Evolutionary conservation across 176 grass and related monocot genomes (phyloP).

Genomic region (Oryza coarctata): DNA sequence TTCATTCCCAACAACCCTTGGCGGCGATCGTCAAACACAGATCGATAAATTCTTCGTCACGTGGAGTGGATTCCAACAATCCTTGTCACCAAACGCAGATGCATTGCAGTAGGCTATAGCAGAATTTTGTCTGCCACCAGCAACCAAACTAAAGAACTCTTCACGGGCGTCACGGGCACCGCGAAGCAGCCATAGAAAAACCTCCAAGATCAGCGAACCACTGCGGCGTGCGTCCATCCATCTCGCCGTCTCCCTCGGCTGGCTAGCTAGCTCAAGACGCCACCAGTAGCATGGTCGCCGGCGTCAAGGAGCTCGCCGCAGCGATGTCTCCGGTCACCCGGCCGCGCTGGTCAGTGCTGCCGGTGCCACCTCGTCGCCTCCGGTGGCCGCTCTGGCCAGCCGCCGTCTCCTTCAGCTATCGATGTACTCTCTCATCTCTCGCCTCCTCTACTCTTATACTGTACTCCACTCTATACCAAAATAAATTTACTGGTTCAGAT

Average conservation of each 20-base stretch:
- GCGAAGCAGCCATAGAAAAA: background rate
- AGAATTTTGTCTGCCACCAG: background rate
- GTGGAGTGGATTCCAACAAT: background rate
- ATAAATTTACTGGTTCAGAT: no score
- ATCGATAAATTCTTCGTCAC: background rate
- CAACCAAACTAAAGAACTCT: background rate
- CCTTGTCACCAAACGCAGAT: background rate
- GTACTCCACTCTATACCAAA: background rate
- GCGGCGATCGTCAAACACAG: background rate
- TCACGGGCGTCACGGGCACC: background rate
- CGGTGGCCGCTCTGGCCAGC: background rate
- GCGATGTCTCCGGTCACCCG: constrained; percentile 1
- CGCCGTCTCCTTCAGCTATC: constrained; percentile 1
- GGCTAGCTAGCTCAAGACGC: no score
- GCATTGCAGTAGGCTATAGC: background rate
- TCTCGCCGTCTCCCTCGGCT: background rate
- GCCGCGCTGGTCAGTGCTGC: background rate
- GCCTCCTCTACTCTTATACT: background rate
- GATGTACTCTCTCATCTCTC: constrained; percentile 10
- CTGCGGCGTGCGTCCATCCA: background rate
- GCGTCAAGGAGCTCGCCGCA: background rate
- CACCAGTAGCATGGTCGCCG: background rate
- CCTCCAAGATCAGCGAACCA: background rate
- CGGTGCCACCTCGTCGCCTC: background rate
- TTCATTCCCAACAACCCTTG: background rate